Evolutionary conservation across 441 rosid genomes (phyloP), one percentile per base, ranked within the genome.

Genomic region (Macaranga tanarius): DNA sequence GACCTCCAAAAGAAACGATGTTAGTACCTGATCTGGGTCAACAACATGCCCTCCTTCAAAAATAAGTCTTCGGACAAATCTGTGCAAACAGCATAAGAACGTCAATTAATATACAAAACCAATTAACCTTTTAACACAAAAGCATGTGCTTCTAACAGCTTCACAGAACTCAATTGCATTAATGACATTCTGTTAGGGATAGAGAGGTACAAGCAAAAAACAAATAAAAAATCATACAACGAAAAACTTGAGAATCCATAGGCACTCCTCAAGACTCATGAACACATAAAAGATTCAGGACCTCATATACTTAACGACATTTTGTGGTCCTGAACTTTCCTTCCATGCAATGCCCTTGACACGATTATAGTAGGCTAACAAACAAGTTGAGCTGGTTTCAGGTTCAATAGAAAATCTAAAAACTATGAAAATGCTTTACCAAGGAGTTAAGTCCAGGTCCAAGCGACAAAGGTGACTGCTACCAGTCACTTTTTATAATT

Each of bases 21-120:
- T 38, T 31, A 40, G 58, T 84, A 96, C 99, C 98, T 89, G 85
- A 66, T 89, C 89, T 15, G 87, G 92, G 82, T 92, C 90, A 59
- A 90, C 89, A 75, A 91, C 87, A 87, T 91, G 91, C 65, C 90
- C 93, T 76, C 97, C 99, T 84, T 96, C 99, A 77, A 91, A 90
- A 73, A 85, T 81, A 82, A 78, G 90, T 85, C 98, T 91, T 82
- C 99, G 80, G 26, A 62, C 80, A 65, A 77, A 78, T 79, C 99
- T 96, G 91, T 48, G 55, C 65, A 73, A 67, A 70, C 56, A 81
- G 31, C 28, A 40, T 12, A 40, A 64, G 28, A 57, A 52, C 13
- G 69, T 34, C 56, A 42, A 42, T 42, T 42, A 34, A 34, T 34
- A 34, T 2, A 34, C 38, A 34, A 34, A 34, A 34, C 38, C 6